Conservation (phyloP, 352 stramenopile species). For the Pythium insidiosum region DNA sequence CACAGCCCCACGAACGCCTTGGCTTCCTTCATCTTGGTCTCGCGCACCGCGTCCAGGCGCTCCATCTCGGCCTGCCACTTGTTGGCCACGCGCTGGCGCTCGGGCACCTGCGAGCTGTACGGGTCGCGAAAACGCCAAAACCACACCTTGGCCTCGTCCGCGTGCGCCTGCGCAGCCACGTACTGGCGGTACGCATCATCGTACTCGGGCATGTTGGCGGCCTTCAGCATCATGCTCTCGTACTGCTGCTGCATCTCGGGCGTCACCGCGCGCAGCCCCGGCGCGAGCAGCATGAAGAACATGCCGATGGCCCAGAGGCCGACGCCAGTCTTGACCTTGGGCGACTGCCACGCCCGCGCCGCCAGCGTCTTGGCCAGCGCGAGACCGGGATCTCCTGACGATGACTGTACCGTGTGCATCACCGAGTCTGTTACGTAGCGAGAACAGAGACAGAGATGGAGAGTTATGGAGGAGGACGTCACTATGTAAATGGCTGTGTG, state of each 20-base stretch:
- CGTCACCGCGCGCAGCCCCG: conserved; percentile 47
- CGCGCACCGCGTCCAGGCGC: conserved; percentile 35
- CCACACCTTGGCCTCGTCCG: conserved; percentile 76
- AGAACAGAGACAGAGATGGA: neutral
- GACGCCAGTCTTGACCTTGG: conserved; percentile 54
- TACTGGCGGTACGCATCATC: conserved; percentile 55
- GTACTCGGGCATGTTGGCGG: conserved; percentile 73
- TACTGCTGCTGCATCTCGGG: conserved; percentile 74
- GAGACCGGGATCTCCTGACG: conserved; percentile 29
- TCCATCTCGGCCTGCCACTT: conserved; percentile 55
- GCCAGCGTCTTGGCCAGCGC: conserved; percentile 49
- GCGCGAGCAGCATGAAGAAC: conserved; percentile 76
- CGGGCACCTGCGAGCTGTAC: conserved; percentile 44
- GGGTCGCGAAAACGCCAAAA: conserved; percentile 82
- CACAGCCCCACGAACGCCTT: conserved; percentile 72
- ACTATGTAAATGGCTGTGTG: neutral
- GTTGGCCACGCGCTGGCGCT: conserved; percentile 48
- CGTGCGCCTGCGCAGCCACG: conserved; percentile 37
- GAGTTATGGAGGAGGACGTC: neutral
- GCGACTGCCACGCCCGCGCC: conserved; percentile 39
- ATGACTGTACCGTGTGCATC: conserved; percentile 14
- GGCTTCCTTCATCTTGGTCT: conserved; percentile 74
- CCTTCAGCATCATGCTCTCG: conserved; percentile 64
- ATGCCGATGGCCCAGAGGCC: conserved; percentile 69
- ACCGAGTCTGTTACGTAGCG: conserved; percentile 8